A percentile compares a stretch with the other conserved stretches of the same genome.
Evolutionary conservation across 1,284 basidiomycete species (phyloP).

Genomic region (Ustanciosporium gigantosporum): DNA sequence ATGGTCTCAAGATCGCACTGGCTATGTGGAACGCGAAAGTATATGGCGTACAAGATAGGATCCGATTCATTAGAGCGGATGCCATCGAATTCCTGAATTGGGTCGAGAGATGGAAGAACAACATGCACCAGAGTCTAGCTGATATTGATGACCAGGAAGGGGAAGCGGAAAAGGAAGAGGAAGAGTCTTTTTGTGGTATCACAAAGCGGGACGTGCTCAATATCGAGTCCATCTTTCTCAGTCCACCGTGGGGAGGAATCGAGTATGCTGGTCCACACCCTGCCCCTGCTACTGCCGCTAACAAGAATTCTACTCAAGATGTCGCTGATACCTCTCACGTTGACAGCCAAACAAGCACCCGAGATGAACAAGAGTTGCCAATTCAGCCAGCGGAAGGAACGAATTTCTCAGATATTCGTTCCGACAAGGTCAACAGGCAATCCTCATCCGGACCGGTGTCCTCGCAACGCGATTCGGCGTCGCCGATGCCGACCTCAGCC

Average conservation of each 20-base stretch:
- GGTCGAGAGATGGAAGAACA: not conserved
- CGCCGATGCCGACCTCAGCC: no score
- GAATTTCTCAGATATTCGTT: no score
- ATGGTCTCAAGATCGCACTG: constrained; percentile 77
- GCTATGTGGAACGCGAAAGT: constrained; percentile 85
- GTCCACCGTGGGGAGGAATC: constrained; percentile 57
- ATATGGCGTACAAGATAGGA: constrained; percentile 89
- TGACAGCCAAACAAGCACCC: no score
- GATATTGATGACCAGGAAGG: constrained; percentile 42
- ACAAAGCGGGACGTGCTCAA: constrained; percentile 7
- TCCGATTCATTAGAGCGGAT: constrained; percentile 89
- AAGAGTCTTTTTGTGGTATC: constrained; percentile 13
- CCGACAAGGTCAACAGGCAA: no score
- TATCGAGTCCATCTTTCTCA: constrained; percentile 37
- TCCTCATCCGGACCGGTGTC: no score
- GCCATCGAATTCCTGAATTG: constrained; percentile 73
- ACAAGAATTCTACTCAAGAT: not conserved
- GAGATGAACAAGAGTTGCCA: not conserved
- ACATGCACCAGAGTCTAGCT: constrained; percentile 7
- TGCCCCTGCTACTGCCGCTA: no score
- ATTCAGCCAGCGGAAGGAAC: not conserved
- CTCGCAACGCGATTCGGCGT: no score
- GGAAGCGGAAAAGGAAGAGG: constrained; percentile 39
- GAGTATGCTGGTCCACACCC: constrained; percentile 32
- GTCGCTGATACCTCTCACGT: no score